Evolutionary conservation across 805 yeast species (phyloP).

Genomic region (Komagataella ulmi): DNA sequence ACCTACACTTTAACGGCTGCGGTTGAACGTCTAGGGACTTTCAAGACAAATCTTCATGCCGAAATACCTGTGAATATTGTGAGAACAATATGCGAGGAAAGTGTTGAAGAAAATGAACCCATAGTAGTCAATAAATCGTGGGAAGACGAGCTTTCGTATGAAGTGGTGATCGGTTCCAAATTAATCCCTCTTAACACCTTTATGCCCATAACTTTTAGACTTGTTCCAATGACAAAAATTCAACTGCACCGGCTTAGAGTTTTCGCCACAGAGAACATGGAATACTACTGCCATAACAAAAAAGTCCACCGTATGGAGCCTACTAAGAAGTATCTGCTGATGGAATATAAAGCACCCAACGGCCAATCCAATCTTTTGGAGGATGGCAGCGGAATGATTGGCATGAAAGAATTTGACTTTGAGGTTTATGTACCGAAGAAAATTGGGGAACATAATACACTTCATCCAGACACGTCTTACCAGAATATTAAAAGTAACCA

Average conservation of each 20-base stretch:
- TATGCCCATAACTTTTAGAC: constrained; percentile 71
- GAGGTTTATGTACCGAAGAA: constrained; percentile 73
- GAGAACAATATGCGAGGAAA: constrained; percentile 64
- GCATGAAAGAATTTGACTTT: constrained; percentile 73
- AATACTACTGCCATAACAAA: constrained; percentile 76
- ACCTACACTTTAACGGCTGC: constrained; percentile 54
- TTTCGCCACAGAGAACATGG: constrained; percentile 78
- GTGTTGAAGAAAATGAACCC: constrained; percentile 85
- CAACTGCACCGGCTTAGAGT: constrained; percentile 77
- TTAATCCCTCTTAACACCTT: constrained; percentile 73
- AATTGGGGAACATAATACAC: constrained; percentile 36
- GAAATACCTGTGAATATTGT: constrained; percentile 51
- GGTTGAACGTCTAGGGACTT: constrained; percentile 72
- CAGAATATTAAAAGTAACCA: constrained; percentile 79
- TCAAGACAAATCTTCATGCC: constrained; percentile 64
- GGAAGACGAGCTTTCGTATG: constrained; percentile 88
- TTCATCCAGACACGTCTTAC: constrained; percentile 81
- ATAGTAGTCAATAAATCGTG: constrained; percentile 83
- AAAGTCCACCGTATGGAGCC: constrained; percentile 93
- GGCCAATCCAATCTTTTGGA: constrained; percentile 35
- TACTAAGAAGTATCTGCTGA: constrained; percentile 58
- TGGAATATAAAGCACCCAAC: constrained; percentile 63
- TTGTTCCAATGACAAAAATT: constrained; percentile 81
- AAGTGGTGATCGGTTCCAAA: constrained; percentile 83
- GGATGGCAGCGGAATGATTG: constrained; percentile 35